Evolutionary conservation across 257 asterid genomes (phyloP).

Genomic region (Fraxinus excelsior): DNA sequence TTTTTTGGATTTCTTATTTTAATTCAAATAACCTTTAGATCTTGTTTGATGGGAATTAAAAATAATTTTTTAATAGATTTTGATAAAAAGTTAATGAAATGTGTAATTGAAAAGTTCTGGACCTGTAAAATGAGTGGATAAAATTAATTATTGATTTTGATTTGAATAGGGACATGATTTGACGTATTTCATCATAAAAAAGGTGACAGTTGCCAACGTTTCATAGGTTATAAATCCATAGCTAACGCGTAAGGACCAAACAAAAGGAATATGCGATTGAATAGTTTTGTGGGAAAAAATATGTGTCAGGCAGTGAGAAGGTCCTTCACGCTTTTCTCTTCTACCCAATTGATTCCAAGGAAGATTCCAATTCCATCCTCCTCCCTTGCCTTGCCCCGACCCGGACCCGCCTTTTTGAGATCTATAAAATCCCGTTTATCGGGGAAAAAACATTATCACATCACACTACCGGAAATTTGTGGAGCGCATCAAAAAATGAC

Average conservation of each 20-base stretch:
- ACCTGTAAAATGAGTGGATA: too few relatives aligned
- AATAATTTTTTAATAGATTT: too few relatives aligned
- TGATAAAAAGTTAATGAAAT: too few relatives aligned
- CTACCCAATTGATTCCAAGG: not conserved
- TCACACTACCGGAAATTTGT: not conserved
- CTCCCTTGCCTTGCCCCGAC: not conserved
- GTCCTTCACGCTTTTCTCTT: not conserved
- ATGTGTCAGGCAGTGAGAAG: not conserved
- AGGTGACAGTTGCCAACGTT: too few relatives aligned
- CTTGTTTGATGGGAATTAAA: too few relatives aligned
- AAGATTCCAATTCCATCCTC: not conserved
- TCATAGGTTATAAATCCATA: too few relatives aligned
- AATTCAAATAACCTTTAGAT: too few relatives aligned
- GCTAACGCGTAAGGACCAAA: not conserved
- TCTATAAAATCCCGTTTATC: not conserved
- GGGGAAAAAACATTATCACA: not conserved
- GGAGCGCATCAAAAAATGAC: slow-evolving; percentile 22
- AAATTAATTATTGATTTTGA: too few relatives aligned
- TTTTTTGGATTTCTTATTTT: too few relatives aligned
- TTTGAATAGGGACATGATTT: too few relatives aligned
- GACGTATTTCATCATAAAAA: too few relatives aligned
- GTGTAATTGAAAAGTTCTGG: too few relatives aligned
- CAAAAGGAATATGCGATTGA: not conserved
- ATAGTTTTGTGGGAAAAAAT: not conserved
- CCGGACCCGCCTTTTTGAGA: not conserved